These are phyloP conservation scores for Fusarium verticillioides DNA, from an alignment of 2,329 filamentous ascomycete species.

Conservation along the genomic window DNA sequence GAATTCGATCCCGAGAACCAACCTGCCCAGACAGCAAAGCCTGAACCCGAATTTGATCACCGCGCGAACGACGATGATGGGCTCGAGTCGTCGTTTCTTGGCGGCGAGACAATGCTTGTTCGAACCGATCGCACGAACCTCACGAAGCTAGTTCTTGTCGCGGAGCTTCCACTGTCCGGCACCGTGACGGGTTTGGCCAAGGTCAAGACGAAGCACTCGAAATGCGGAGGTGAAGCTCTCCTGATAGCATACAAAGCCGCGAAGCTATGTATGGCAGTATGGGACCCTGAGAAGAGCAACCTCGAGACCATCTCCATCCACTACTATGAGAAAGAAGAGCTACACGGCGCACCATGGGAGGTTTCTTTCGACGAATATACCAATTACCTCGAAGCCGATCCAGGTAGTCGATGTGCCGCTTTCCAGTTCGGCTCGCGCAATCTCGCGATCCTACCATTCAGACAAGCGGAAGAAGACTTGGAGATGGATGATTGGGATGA, in stretches of 20 bases:
- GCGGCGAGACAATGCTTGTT: slow-evolving; percentile 69
- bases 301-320: slow-evolving; percentile 94
- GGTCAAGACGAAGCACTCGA: slow-evolving; percentile 77
- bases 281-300: slow-evolving; percentile 83
- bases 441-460: slow-evolving; percentile 93
- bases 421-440: slow-evolving; percentile 91
- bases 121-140: slow-evolving; percentile 72
- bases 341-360: slow-evolving; percentile 84
- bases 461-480: slow-evolving; percentile 85
- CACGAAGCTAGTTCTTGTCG: slow-evolving; percentile 84
- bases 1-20: slow-evolving; percentile 65
- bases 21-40: slow-evolving; percentile 50
- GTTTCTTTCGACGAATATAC: slow-evolving; percentile 78
- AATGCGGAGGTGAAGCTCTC: slow-evolving; percentile 84
- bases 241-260: slow-evolving; percentile 89
- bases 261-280: slow-evolving; percentile 92
- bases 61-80: slow-evolving; percentile 70
- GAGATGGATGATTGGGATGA: slow-evolving; percentile 93
- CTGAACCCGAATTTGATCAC: slow-evolving; percentile 61
- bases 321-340: slow-evolving; percentile 96
- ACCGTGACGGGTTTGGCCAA: slow-evolving; percentile 85
- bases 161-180: slow-evolving; percentile 85
- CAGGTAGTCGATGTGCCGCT: slow-evolving; percentile 90
- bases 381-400: slow-evolving; percentile 88
- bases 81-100: slow-evolving; percentile 74